Base-by-base conservation (phyloP, 2,329 filamentous ascomycete species). In the Nigrospora oryzae region DNA sequence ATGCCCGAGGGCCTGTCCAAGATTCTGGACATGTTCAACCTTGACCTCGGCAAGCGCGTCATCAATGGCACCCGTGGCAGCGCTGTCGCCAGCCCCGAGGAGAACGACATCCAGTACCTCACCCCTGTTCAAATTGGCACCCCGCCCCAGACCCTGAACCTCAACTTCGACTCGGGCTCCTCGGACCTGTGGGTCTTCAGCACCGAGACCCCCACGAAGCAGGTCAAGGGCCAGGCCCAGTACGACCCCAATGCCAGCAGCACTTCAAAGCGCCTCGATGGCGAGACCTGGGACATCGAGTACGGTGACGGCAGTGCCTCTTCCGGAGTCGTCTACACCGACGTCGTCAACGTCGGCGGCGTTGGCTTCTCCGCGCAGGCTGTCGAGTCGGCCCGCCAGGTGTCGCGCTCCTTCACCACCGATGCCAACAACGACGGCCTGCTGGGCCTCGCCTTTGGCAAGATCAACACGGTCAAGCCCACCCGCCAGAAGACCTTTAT, bases 151-250 rank as follows among this genome's bases (percentile, higher is more conserved):
- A 67, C 62, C 1, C 55, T 72, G 40, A 62, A 65, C 33, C 53
- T 73, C 40, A 63, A 70, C 51, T 68, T 73, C 39, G 68, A 73
- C 46, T 73, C 70, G 1, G 69, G 69, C 1, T 71, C 68, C 3
- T 65, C 67, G 11, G 69, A 73, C 45, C 57, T 72, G 19, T 71
- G 70, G 70, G 70, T 74, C 1, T 72, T 72, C 51, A 69, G 66
- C 44, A 57, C 57, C 31, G 54, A 64, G 46, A 63, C 61, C 2
- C 53, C 60, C 13, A 34, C 42, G 23, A 52, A 44, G 15, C 56
- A 66, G 28, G 55, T 66, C 11, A 58, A 58, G 14, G 66, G 65
- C 0, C 69, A 73, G 39, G 54, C 58, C 5, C 42, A 64, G n/a
- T 73, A 67, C 47, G 53, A 66, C 39, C 64, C 69, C 1, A 49